Evolutionary conservation across 2,329 filamentous ascomycete species (phyloP), one percentile per base, ranked within the genome.

Genomic region (Emergomyces africanus): DNA sequence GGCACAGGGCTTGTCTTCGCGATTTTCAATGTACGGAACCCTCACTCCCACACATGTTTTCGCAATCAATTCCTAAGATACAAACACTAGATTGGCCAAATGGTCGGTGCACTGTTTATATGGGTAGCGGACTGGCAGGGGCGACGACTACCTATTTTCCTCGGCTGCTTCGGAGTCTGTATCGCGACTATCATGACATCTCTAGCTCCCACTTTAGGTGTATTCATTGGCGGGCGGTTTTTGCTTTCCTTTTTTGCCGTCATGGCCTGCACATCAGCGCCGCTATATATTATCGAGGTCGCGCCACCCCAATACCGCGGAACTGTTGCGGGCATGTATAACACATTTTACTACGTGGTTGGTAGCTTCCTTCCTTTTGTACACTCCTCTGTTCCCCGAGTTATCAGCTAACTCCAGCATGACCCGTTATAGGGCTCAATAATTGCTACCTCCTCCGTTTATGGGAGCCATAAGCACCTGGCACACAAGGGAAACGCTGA

Each of bases 81-180:
- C 44, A 28, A 51, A 53, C 2, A 15, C 41, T 56, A 59, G 35
- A 67, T 78, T 49, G 76, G 75, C 20, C 75, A 75, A 57, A 77
- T 78, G 67, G 68, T 64, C 9, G 75, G 71, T 9, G 73, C 75
- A 1, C 65, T 77, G 1, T 76, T 78, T 61, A 69, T 72, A 28
- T 77, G 75, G 71, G 66, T 75, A 50, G 69, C 75, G 42, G 78
- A 79, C 60, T 76, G 72, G 70, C 69, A 73, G 9, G 78, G 78
- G 1, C 70, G 77, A 23, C 73, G 70, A 3, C 68, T 70, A 59
- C 72, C 74, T 20, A 74, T 79, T 30, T 75, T 73, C 60, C 70
- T 77, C 44, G 78, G 72, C 1, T 69, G 71, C 14, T 39, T 62
- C 4, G 54, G 69, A 3, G 67, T 69, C 42, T 68, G 70, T 28